phyloP scores from a whole-genome alignment of 1,139 yeast genomes.

The Magnusiomyces ingens region DNA sequence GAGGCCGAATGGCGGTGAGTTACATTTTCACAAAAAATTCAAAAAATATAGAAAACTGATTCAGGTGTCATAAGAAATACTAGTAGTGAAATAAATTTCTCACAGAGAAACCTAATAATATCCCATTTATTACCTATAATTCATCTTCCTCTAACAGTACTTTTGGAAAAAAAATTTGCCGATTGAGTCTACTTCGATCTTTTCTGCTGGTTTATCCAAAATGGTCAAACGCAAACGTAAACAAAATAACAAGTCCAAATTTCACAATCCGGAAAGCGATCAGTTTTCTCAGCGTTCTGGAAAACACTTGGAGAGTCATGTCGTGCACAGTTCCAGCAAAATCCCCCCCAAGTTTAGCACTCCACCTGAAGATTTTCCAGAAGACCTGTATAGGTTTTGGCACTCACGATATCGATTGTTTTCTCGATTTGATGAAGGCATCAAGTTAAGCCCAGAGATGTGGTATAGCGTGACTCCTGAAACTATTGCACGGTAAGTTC shows the following conservation, averaged over 20 bases:
- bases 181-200: too few relatives aligned
- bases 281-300: too few relatives aligned
- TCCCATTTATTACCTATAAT: too few relatives aligned
- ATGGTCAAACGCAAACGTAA: background rate
- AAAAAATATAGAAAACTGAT: background rate
- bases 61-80: too few relatives aligned
- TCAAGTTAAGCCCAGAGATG: constrained; percentile 63
- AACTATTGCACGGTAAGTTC: constrained; percentile 43
- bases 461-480: constrained; percentile 96
- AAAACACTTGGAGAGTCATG: background rate
- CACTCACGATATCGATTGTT: constrained; percentile 52
- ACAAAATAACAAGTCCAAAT: too few relatives aligned
- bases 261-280: too few relatives aligned
- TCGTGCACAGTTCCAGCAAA: background rate
- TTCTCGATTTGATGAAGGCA: constrained; percentile 58
- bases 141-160: too few relatives aligned
- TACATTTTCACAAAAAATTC: constrained; percentile 4
- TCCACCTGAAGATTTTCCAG: constrained; percentile 12
- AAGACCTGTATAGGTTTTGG: constrained; percentile 45
- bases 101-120: too few relatives aligned
- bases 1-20: background rate
- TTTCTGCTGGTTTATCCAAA: background rate
- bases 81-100: too few relatives aligned
- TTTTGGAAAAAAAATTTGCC: too few relatives aligned
- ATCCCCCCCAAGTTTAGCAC: background rate